These are phyloP conservation scores for Metschnikowia kofuensis DNA, from an alignment of 805 yeast genomes.

Conservation along the genomic window DNA sequence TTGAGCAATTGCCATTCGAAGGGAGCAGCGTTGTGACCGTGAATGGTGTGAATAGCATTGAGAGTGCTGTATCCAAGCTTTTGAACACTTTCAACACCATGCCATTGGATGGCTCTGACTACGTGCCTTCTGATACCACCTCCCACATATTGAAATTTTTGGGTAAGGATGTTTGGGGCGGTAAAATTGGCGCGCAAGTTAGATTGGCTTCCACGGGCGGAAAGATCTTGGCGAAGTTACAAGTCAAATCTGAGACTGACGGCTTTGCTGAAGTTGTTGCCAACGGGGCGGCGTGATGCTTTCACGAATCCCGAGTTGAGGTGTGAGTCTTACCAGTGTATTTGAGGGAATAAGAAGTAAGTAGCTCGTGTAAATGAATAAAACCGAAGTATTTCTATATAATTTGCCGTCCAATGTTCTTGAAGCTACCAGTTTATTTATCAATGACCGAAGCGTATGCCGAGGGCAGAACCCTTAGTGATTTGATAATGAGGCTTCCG, in stretches of 20 bases:
- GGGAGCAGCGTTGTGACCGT: slow-evolving; percentile 72
- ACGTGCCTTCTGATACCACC: slow-evolving; percentile 54
- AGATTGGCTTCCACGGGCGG: slow-evolving; percentile 53
- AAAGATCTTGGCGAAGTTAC: slow-evolving; percentile 58
- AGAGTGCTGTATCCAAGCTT: slow-evolving; percentile 49
- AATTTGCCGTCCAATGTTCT: background rate
- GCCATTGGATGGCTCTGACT: slow-evolving; percentile 73
- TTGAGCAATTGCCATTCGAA: slow-evolving; percentile 63
- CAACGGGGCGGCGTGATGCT: slow-evolving; percentile 2
- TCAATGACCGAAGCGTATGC: slow-evolving; percentile 1
- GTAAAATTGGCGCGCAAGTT: slow-evolving; percentile 50
- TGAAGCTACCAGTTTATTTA: background rate
- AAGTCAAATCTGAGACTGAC: slow-evolving; percentile 47
- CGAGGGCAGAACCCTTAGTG: slow-evolving; percentile 10
- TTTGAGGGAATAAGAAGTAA: too few species aligned
- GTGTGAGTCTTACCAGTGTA: too few species aligned
- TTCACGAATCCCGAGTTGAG: background rate
- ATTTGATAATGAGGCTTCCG: slow-evolving; percentile 35
- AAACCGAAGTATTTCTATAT: too few species aligned
- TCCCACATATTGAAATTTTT: slow-evolving; percentile 75
- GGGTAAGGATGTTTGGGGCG: slow-evolving; percentile 70
- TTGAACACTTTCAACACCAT: slow-evolving; percentile 44
- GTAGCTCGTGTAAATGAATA: too few species aligned
- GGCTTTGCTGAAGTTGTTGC: slow-evolving; percentile 20
- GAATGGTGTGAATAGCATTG: slow-evolving; percentile 36